Base-by-base conservation (phyloP, 2,329 filamentous ascomycete genomes). In the Biscogniauxia mediterranea region DNA sequence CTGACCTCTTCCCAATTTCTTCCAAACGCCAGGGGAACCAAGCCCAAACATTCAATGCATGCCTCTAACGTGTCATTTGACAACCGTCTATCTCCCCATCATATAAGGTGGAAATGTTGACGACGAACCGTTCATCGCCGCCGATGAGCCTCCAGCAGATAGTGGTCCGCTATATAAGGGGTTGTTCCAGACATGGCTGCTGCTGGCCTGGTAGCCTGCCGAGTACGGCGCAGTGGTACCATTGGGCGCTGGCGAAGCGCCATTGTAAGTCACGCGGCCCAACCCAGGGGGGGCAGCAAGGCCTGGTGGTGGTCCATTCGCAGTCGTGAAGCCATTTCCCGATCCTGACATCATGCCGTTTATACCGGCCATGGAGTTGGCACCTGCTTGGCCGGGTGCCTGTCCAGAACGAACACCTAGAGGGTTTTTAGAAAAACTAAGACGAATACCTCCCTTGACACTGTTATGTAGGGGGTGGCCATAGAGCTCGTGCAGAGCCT, bases 371-470 rank as follows among this genome's bases (percentile, higher is more conserved):
- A 88, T 77, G 19, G 73, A 70, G 21, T 74, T 70, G 4, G 74
- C 69, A 5, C 72, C 72, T 25, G 73, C 71, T 60, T 81, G 77
- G 25, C 77, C 77, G 8, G 80, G 72, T n/a, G 79, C 81, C 71
- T 93, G 92, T 25, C 87, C 88, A 1, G 91, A 92, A 53, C 95
- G 89, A 26, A 98, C 94, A 21, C 95, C 95, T 1, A 98, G 83
- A 0, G 95, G 95, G 70, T 98, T 98, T 80, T 98, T 98, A 28
- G 94, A 97, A 76, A 97, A 99, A 76, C 93, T 97, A 59, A 99
- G 82, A 23, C 95, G 89, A 70, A 99, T 97, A 38, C 95, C 95
- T 6, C 94, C 94, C 74, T 97, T 97, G 72, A 92, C 85, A 71
- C 93, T 97, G 77, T 97, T 97, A 73, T 93, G 92, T 32, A 98